A percentile compares a stretch with the other conserved stretches of the same genome.
phyloP scores from a whole-genome alignment of 257 asterid species.

The Solanum virginianum region DNA sequence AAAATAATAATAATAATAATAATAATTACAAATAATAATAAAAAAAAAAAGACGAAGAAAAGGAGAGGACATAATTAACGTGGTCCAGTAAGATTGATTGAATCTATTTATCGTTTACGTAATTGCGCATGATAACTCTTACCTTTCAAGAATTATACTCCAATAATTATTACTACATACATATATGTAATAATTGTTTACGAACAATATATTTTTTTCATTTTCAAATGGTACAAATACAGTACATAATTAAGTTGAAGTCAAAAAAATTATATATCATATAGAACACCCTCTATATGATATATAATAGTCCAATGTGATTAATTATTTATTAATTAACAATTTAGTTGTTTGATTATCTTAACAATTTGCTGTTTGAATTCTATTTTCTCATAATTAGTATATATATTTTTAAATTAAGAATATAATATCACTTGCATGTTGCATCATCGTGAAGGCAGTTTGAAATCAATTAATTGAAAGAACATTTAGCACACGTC shows the following conservation, averaged over 20 bases:
- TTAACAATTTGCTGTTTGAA: neutral
- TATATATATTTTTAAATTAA: neutral
- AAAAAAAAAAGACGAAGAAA: neutral
- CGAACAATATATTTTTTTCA: neutral
- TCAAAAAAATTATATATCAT: no score
- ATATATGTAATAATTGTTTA: no score
- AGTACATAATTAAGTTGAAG: neutral
- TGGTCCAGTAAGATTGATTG: neutral
- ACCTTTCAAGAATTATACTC: neutral
- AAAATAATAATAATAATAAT: no score
- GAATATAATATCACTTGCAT: neutral
- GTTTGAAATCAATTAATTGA: neutral
- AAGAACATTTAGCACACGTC: neutral
- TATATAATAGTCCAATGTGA: no score
- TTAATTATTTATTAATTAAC: no score
- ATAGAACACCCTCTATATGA: no score
- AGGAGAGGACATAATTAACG: neutral
- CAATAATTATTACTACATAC: neutral
- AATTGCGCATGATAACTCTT: neutral
- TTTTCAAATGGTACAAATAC: neutral
- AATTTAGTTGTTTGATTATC: no score
- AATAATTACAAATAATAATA: no score
- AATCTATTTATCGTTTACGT: neutral
- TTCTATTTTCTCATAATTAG: neutral
- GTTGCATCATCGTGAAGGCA: neutral